phyloP scores from a whole-genome alignment of 306 rosid species.

The Vigna angularis region DNA sequence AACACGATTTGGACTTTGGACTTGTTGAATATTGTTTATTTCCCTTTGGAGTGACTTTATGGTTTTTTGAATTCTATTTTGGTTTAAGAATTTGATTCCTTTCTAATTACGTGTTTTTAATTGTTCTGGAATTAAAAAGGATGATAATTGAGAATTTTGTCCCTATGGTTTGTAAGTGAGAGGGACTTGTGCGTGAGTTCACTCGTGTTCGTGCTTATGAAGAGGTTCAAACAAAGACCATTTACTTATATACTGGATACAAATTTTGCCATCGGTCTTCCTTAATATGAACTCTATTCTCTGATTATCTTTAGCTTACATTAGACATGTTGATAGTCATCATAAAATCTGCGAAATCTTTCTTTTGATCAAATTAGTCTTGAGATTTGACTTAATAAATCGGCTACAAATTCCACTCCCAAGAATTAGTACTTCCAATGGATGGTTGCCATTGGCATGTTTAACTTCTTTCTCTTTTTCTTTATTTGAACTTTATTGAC shows the following conservation, averaged over 20 bases:
- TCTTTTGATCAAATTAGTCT: slow-evolving; percentile 11
- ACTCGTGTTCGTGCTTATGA: neutral
- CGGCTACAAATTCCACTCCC: neutral
- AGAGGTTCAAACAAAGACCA: neutral
- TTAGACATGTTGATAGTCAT: neutral
- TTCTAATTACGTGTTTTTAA: slow-evolving; percentile 39
- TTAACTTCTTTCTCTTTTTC: neutral
- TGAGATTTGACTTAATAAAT: slow-evolving; percentile 30
- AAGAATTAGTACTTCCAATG: slow-evolving; percentile 12
- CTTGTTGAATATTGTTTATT: neutral
- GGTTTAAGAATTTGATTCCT: slow-evolving; percentile 41
- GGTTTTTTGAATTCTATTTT: slow-evolving; percentile 29
- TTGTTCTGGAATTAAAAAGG: neutral
- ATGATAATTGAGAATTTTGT: slow-evolving; percentile 31
- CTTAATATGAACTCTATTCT: neutral
- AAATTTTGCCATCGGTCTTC: neutral
- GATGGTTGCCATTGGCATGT: slow-evolving; percentile 36
- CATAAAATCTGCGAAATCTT: neutral
- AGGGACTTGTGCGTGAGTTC: slow-evolving; percentile 27
- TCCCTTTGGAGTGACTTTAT: slow-evolving; percentile 29
- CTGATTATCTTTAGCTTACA: slow-evolving; percentile 6
- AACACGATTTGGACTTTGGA: slow-evolving; percentile 27
- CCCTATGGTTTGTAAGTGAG: slow-evolving; percentile 12
- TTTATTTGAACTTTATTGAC: slow-evolving; percentile 35
- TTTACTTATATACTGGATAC: neutral